Evolutionary conservation across 1,284 basidiomycete genomes (phyloP).

Genomic region (Marasmius tenuissimus): DNA sequence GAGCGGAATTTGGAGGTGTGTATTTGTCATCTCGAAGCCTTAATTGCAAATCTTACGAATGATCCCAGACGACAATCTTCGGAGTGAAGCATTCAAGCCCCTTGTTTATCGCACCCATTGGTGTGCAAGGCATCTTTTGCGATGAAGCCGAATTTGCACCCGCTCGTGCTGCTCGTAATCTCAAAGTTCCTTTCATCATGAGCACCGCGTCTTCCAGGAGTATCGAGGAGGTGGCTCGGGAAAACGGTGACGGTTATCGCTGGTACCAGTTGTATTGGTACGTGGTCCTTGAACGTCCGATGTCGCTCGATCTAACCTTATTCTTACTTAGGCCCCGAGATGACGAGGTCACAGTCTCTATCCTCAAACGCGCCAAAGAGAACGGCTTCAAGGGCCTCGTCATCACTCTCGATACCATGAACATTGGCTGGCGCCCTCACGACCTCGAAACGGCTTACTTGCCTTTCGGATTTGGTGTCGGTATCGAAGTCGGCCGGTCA

Average conservation of each 20-base stretch:
- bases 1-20: slow-evolving; percentile 59
- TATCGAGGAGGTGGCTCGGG: slow-evolving; percentile 72
- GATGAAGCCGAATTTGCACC: slow-evolving; percentile 68
- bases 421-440: slow-evolving; percentile 68
- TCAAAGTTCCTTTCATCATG: slow-evolving; percentile 70
- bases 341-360: slow-evolving; percentile 61
- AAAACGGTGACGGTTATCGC: slow-evolving; percentile 60
- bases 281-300: background rate
- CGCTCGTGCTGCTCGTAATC: slow-evolving; percentile 61
- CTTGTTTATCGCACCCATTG: slow-evolving; percentile 72
- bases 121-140: slow-evolving; percentile 71
- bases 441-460: slow-evolving; percentile 61
- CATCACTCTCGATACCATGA: slow-evolving; percentile 68
- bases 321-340: slow-evolving; percentile 48
- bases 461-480: slow-evolving; percentile 62
- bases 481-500: slow-evolving; percentile 55
- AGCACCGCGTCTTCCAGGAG: slow-evolving; percentile 70
- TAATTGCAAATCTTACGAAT: background rate
- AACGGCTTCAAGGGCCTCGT: slow-evolving; percentile 68
- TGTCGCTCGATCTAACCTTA: background rate
- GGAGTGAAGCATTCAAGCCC: slow-evolving; percentile 67
- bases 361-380: slow-evolving; percentile 65
- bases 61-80: slow-evolving; percentile 60
- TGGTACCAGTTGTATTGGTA: slow-evolving; percentile 86
- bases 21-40: background rate